A percentile compares a stretch with the other conserved stretches of the same genome.
Conservation (phyloP, 495 filamentous ascomycete species). For the Penicillium bialowiezense region DNA sequence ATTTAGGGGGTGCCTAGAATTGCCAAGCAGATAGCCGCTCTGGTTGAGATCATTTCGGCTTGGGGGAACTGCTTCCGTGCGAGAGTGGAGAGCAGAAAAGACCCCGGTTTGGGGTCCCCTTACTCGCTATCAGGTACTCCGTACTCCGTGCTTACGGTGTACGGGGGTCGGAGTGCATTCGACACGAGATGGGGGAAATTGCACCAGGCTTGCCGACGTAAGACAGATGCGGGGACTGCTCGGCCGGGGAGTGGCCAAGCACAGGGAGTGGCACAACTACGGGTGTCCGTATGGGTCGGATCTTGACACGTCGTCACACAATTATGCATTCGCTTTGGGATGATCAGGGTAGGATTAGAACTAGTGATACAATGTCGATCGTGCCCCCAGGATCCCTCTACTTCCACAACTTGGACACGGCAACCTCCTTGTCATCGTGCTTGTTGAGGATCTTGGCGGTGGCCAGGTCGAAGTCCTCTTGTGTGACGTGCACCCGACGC, state of each 20-base stretch:
- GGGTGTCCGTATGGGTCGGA: not conserved
- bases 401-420: slow-evolving; percentile 90
- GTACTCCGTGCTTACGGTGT: no score
- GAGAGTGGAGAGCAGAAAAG: no score
- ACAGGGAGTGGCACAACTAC: not conserved
- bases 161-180: no score
- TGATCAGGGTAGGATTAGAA: slow-evolving; percentile 21
- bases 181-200: no score
- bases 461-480: slow-evolving; percentile 98
- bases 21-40: slow-evolving; percentile 1
- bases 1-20: not conserved
- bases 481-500: slow-evolving; percentile 93
- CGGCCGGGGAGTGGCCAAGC: not conserved
- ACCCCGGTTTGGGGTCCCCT: no score
- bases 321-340: slow-evolving; percentile 7
- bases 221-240: no score
- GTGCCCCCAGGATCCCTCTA: slow-evolving; percentile 40
- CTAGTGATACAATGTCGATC: slow-evolving; percentile 26
- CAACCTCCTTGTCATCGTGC: slow-evolving; percentile 97
- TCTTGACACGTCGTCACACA: slow-evolving; percentile 8
- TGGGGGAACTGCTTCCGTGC: no score
- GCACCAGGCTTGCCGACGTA: no score
- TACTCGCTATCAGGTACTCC: no score
- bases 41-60: no score
- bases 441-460: slow-evolving; percentile 99